Base-by-base conservation (phyloP, 225 moss, liverwort and hornwort species). In the Bryum argenteum region DNA sequence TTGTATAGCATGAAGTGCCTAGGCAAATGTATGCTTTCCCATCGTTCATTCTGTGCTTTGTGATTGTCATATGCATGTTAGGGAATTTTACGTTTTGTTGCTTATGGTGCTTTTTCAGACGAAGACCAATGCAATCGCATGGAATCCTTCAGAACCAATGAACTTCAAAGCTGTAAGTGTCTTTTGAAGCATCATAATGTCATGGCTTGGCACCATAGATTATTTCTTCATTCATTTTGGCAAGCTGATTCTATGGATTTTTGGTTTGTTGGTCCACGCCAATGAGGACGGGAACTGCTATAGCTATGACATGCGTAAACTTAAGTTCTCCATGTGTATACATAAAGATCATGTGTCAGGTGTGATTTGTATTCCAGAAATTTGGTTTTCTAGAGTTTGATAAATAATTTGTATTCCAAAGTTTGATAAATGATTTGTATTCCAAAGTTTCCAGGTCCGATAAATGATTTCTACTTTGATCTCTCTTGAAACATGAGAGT, bases 341-440 rank as follows among this genome's bases (percentile, higher is more conserved):
- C 97, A 98, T 69, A 92, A 88, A 83, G 91, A 91, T 74, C 97
- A 98, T 73, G 94, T 94, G 8, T 98, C 97, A 73, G 97, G 94
- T 81, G 94, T 98, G 96, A n/a, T n/a, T n/a, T n/a, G n/a, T n/a
- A n/a, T n/a, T n/a, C n/a, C n/a, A n/a, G n/a, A n/a, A n/a, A n/a
- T n/a, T n/a, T n/a, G n/a, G n/a, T n/a, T n/a, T n/a, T n/a, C n/a
- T n/a, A n/a, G n/a, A n/a, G n/a, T n/a, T n/a, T n/a, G n/a, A n/a
- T n/a, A n/a, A n/a, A n/a, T n/a, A n/a, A n/a, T n/a, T n/a, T n/a
- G n/a, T n/a, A n/a, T n/a, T n/a, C n/a, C n/a, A n/a, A n/a, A n/a
- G n/a, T n/a, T n/a, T n/a, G n/a, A n/a, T n/a, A n/a, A n/a, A n/a
- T n/a, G n/a, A n/a, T n/a, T n/a, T n/a, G n/a, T n/a, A n/a, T n/a